phyloP scores from a whole-genome alignment of 2,329 filamentous ascomycete genomes.

The Blumeriella jaapii region DNA sequence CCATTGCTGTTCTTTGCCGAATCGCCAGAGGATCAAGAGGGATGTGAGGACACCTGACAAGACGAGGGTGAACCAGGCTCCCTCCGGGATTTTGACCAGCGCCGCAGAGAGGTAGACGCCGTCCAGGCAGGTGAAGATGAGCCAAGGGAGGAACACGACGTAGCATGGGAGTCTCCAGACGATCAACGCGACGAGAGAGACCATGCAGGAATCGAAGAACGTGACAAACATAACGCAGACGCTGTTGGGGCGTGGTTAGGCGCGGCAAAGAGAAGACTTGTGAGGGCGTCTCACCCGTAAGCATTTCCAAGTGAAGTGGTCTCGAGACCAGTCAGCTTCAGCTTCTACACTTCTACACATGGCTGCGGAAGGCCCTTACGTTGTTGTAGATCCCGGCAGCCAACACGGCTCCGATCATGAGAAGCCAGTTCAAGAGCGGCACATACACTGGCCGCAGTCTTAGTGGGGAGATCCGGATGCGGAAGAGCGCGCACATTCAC shows the following conservation, averaged over 20 bases:
- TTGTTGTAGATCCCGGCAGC: conserved; percentile 65
- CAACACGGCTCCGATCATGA: conserved; percentile 62
- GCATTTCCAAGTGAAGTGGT: conserved; percentile 60
- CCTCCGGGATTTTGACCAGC: conserved; percentile 60
- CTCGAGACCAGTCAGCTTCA: conserved; percentile 24
- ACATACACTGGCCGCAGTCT: conserved; percentile 46
- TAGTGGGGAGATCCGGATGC: too few species aligned
- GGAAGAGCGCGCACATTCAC: too few species aligned
- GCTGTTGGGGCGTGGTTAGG: conserved; percentile 37
- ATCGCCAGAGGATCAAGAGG: conserved; percentile 65
- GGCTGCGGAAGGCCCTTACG: conserved; percentile 28
- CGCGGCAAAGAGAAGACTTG: background rate
- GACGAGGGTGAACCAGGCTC: conserved; percentile 67
- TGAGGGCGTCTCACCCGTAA: conserved; percentile 25
- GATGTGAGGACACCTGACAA: conserved; percentile 48
- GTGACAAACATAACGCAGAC: conserved; percentile 72
- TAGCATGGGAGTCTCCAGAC: conserved; percentile 54
- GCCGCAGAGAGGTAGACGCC: conserved; percentile 58
- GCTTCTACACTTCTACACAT: too few species aligned
- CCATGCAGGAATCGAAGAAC: conserved; percentile 66
- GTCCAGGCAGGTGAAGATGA: conserved; percentile 54
- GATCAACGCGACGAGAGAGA: conserved; percentile 56
- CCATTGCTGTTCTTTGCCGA: conserved; percentile 70
- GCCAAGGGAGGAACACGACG: conserved; percentile 48
- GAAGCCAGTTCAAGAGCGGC: conserved; percentile 62